Evolutionary conservation across 352 stramenopile genomes (phyloP).

Genomic region (Sclerospora graminicola): DNA sequence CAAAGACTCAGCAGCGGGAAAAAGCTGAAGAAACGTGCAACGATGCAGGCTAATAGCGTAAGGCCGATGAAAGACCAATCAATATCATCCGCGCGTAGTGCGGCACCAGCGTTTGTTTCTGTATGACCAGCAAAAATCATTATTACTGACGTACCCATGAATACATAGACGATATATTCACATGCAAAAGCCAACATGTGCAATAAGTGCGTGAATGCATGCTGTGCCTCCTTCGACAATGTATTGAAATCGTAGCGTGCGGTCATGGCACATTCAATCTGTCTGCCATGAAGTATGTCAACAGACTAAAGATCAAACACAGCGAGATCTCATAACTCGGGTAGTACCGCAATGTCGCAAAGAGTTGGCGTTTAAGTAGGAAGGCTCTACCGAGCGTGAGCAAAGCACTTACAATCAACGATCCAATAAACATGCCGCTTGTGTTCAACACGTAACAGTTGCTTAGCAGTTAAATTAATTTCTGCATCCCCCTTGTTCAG

Average conservation of each 20-base stretch:
- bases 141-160: conserved; percentile 80
- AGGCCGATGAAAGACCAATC: conserved; percentile 71
- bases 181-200: conserved; percentile 65
- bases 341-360: conserved; percentile 35
- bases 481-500: conserved; percentile 84
- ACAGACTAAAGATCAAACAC: conserved; percentile 91
- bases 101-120: conserved; percentile 40
- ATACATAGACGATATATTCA: conserved; percentile 79
- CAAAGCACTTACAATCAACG: conserved; percentile 40
- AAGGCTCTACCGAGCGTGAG: conserved; percentile 52
- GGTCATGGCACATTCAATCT: conserved; percentile 72
- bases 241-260: conserved; percentile 84
- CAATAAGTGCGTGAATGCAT: conserved; percentile 72
- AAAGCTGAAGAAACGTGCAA: conserved; percentile 52
- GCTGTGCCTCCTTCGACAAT: conserved; percentile 67
- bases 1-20: conserved; percentile 60
- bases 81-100: conserved; percentile 69
- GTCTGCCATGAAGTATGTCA: conserved; percentile 81
- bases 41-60: conserved; percentile 37
- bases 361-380: conserved; percentile 49
- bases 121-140: conserved; percentile 71
- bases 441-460: conserved; percentile 32
- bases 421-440: conserved; percentile 39
- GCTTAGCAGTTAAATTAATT: conserved; percentile 46
- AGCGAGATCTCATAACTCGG: conserved; percentile 66